Evolutionary conservation across 2,329 filamentous ascomycete genomes (phyloP), one percentile per base, ranked within the genome.

Genomic region (Monilinia fructicola): DNA sequence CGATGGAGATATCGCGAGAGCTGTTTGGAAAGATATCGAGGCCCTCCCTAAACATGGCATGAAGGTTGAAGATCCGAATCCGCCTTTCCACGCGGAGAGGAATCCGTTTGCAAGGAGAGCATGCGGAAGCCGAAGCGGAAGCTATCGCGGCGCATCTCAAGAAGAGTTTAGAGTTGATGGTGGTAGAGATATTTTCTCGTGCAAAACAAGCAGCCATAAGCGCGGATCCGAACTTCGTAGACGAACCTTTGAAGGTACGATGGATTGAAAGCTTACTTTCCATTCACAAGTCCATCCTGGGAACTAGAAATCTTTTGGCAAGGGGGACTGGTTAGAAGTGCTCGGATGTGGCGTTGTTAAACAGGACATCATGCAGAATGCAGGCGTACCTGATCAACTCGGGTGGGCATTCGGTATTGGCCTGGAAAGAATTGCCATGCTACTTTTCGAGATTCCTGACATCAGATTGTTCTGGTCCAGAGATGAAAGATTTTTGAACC

Each of bases 181-280:
- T 98, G 0, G 88, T 94, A 48, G 90, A 94, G 74, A 89, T 98
- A 69, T 97, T 99, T 78, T 86, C 87, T 12, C 85, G 90, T 44
- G 93, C 93, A 9, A 88, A 87, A 75, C 82, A 83, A 60, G 91
- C 90, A 5, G 85, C 87, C 9, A 79, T 82, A 21, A 78, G 76
- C 14, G 80, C 81, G 6, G 81, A 85, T 60, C 80, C 81, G 6
- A 74, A 80, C 64, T 82, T 80, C 70, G 77, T 80, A 26, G 82
- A 87, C 60, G 90, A 96, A 74, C 92, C 93, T 5, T 81, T 98
- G 50, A 89, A 87, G 72, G 88, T 97, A 74, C 87, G 95, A 71
- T 99, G 95, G 95, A 89, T 98, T 10, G 94, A 97, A 97, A 78
- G 93, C 95, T 1, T 98, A 95, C 79, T 99, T 99, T 79, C 95